phyloP scores from a whole-genome alignment of 768 basidiomycete species.

The Fomitopsis pulvina region DNA sequence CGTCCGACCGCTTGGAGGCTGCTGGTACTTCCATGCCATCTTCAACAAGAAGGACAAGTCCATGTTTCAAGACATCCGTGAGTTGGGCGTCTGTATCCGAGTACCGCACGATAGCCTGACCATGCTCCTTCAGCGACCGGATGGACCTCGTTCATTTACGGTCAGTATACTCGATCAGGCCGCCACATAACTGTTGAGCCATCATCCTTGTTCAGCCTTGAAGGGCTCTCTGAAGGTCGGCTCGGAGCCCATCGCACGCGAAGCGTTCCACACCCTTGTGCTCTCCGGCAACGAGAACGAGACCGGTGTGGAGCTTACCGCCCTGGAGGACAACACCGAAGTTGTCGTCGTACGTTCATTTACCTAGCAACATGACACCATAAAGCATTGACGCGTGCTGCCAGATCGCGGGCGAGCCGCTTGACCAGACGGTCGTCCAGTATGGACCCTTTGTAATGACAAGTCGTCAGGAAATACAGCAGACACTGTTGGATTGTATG shows the following conservation, averaged over 20 bases:
- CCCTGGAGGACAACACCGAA: constrained; percentile 56
- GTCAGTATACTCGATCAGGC: constrained; percentile 33
- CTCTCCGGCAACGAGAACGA: constrained; percentile 54
- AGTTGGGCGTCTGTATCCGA: constrained; percentile 19
- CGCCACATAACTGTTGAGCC: not conserved
- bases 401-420: constrained; percentile 79
- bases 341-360: constrained; percentile 55
- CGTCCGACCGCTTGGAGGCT: constrained; percentile 86
- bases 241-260: constrained; percentile 36
- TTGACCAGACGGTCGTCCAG: constrained; percentile 84
- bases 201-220: constrained; percentile 38
- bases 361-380: too few relatives aligned
- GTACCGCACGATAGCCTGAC: not conserved
- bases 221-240: constrained; percentile 65
- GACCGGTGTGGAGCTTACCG: constrained; percentile 62
- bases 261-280: constrained; percentile 77
- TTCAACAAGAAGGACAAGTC: constrained; percentile 49
- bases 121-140: constrained; percentile 44
- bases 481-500: constrained; percentile 78
- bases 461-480: constrained; percentile 67
- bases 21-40: constrained; percentile 84
- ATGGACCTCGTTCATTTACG: constrained; percentile 88
- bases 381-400: not conserved
- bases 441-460: constrained; percentile 90
- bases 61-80: constrained; percentile 82